Conservation (phyloP, 306 rosid genomes). For the Senna tora region DNA sequence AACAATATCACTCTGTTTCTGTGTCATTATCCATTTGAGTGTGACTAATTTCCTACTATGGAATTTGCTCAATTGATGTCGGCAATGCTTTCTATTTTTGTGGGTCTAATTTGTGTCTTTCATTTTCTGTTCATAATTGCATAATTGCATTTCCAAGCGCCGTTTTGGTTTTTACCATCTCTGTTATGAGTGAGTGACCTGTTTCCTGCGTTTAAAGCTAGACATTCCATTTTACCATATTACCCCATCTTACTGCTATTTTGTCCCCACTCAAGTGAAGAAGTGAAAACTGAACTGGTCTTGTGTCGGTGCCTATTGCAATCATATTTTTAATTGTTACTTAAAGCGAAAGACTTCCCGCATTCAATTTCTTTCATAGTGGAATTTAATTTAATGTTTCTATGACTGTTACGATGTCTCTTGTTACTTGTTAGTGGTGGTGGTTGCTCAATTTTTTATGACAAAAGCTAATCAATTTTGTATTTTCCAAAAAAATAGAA, state of each 20-base stretch:
- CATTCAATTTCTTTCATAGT: neutral
- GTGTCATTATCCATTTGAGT: neutral
- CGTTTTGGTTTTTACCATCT: neutral
- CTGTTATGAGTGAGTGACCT: too few relatives aligned
- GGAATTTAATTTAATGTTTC: neutral
- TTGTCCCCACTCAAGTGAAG: neutral
- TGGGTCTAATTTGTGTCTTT: neutral
- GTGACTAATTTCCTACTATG: neutral
- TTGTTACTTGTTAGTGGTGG: neutral
- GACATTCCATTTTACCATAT: conserved; percentile 4
- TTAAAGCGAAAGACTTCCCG: neutral
- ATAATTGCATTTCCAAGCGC: neutral
- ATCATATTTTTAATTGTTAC: neutral
- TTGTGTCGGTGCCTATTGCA: conserved; percentile 19
- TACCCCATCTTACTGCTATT: neutral
- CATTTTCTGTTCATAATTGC: neutral
- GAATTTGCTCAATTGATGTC: conserved; percentile 23
- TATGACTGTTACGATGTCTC: too few relatives aligned
- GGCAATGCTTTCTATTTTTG: conserved; percentile 3
- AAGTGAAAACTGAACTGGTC: neutral
- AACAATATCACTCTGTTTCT: neutral
- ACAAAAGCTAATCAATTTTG: neutral
- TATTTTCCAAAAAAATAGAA: neutral
- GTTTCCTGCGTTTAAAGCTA: neutral
- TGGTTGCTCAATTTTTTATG: neutral